Evolutionary conservation across 257 asterid genomes (phyloP).

Genomic region (Cordia subcordata): DNA sequence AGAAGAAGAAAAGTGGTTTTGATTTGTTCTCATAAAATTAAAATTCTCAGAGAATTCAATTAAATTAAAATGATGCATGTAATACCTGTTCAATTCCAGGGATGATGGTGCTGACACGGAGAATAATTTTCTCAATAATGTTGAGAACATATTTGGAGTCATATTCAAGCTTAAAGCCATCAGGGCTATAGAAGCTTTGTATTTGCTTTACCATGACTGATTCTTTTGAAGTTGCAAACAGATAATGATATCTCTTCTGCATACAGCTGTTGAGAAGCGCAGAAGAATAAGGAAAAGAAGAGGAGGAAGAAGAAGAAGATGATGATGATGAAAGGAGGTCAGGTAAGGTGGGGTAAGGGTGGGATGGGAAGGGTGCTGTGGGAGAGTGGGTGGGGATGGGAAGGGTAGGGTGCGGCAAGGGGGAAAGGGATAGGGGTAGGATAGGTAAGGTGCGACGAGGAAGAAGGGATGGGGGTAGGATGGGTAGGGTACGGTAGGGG

Average conservation of each 20-base stretch:
- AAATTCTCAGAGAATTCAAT: not conserved
- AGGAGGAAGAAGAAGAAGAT: too few relatives aligned
- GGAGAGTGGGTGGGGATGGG: too few relatives aligned
- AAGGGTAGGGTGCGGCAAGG: too few relatives aligned
- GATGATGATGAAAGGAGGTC: too few relatives aligned
- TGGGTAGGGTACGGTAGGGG: too few relatives aligned
- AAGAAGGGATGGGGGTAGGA: too few relatives aligned
- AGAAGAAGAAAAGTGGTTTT: not conserved
- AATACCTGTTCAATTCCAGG: slow-evolving; percentile 16
- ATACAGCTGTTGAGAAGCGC: slow-evolving; percentile 14
- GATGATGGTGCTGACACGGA: slow-evolving; percentile 30
- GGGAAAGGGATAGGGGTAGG: too few relatives aligned
- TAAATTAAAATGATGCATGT: not conserved
- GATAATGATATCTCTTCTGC: slow-evolving; percentile 35
- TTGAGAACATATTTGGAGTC: slow-evolving; percentile 50
- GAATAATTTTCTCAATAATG: slow-evolving; percentile 57
- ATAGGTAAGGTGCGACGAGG: too few relatives aligned
- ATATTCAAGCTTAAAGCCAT: slow-evolving; percentile 43
- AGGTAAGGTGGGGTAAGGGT: too few relatives aligned
- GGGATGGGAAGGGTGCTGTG: too few relatives aligned
- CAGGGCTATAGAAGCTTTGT: slow-evolving; percentile 42
- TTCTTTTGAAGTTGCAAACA: slow-evolving; percentile 45
- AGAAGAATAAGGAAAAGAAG: too few relatives aligned
- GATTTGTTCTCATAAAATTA: not conserved
- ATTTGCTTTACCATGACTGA: slow-evolving; percentile 48